A percentile compares a stretch with the other conserved stretches of the same genome.
Evolutionary conservation across 257 asterid species (phyloP).

Genomic region (Plantago ovata): DNA sequence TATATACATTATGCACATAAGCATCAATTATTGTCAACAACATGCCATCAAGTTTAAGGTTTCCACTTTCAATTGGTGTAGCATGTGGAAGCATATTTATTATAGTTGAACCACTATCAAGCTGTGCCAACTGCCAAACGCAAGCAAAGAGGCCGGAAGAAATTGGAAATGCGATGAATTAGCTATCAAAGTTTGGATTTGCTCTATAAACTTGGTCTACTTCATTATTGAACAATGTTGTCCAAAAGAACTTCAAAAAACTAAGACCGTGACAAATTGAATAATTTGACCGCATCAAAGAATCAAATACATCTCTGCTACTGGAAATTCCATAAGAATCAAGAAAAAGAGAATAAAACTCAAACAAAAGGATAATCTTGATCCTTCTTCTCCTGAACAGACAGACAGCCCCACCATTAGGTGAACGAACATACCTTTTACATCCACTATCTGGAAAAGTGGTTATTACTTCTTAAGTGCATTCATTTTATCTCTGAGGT

Average conservation of each 20-base stretch:
- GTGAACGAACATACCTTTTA: constrained; percentile 18
- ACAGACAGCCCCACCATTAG: constrained; percentile 21
- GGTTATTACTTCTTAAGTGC: constrained; percentile 67
- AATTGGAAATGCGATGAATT: neutral
- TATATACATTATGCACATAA: neutral
- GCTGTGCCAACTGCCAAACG: too few relatives aligned
- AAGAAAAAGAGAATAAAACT: neutral
- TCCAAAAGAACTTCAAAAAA: neutral
- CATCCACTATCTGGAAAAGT: constrained; percentile 28
- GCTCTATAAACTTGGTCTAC: neutral
- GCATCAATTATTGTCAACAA: neutral
- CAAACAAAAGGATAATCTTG: constrained; percentile 14
- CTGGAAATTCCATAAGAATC: neutral
- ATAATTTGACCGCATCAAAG: constrained; percentile 1
- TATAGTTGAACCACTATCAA: too few relatives aligned
- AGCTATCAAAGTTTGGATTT: neutral
- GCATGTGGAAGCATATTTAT: too few relatives aligned
- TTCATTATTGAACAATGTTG: neutral
- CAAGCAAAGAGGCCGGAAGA: constrained; percentile 4
- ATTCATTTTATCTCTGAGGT: constrained; percentile 86
- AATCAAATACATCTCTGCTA: constrained; percentile 1
- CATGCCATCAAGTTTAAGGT: too few relatives aligned
- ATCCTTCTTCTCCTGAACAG: constrained; percentile 14
- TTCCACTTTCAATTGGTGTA: neutral
- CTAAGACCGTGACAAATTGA: neutral